Base-by-base conservation (phyloP, 768 basidiomycete genomes). In the Mycena rebaudengoi region DNA sequence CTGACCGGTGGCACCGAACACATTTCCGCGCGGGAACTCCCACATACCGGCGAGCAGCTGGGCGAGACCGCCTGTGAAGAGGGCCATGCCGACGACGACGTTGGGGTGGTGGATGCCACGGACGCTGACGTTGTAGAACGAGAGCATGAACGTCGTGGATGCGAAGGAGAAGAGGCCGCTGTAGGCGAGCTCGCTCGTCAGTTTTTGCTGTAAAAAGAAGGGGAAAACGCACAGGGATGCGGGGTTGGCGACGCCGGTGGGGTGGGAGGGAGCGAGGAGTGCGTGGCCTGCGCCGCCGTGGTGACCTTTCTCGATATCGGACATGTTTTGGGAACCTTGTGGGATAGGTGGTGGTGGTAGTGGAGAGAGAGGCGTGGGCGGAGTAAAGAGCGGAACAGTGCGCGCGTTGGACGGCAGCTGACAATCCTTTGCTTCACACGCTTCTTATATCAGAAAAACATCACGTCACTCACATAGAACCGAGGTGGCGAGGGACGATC, bases 11-110 rank as follows among this genome's bases (percentile, higher is more conserved):
- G 85, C 91, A 68, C 88, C 90, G 65, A 93, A 92, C 0, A 78
- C 79, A 66, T 94, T 92, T 1, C 88, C 88, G 30, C 83, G 77
- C 16, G 87, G 85, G 77, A 89, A 90, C 75, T 90, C 89, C 93
- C 93, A 95, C 90, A 95, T 94, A 40, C 95, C 95, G 29, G 94
- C 95, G 37, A 96, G 78, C 45, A 96, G 81, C 73, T 96, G 95
- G 13, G 84, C 89, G 30, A 96, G 87, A 62, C 95, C 95, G 66
- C 95, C 95, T 64, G 86, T 86, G 76, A 88, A 91, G 67, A 93
- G 72, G 25, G 94, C 93, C 94, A 96, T 94, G 51, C 94, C 95
- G 49, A 95, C 83, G 48, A 94, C 87, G 28, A 88, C 85, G 60
- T 95, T 94, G 39, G 91, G 88, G 6, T 72, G 69, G 18, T 70